Evolutionary conservation across 2,329 filamentous ascomycete genomes (phyloP).

Genomic region (Cordyceps tenuipes): DNA sequence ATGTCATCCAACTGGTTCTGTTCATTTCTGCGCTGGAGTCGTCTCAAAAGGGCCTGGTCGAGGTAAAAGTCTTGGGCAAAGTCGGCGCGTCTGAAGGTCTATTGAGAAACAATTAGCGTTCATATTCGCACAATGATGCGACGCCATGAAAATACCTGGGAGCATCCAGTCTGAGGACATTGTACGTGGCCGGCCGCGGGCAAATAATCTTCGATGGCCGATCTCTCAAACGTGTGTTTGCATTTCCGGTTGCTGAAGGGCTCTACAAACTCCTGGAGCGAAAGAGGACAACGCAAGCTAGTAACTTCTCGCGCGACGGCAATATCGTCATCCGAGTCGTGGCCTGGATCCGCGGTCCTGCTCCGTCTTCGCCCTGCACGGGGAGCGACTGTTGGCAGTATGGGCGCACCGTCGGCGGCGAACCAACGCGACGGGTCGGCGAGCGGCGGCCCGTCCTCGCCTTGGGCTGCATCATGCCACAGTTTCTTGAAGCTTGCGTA

Average conservation of each 20-base stretch:
- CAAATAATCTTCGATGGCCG: slow-evolving; percentile 50
- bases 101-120: not conserved
- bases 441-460: slow-evolving; percentile 40
- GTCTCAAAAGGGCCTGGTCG: slow-evolving; percentile 48
- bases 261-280: slow-evolving; percentile 53
- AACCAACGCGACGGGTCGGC: slow-evolving; percentile 50
- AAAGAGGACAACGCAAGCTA: slow-evolving; percentile 62
- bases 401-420: slow-evolving; percentile 34
- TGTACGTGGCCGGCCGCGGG: slow-evolving; percentile 34
- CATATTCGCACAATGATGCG: not conserved
- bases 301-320: slow-evolving; percentile 55
- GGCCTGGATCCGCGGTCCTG: slow-evolving; percentile 22
- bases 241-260: slow-evolving; percentile 61
- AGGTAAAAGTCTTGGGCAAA: slow-evolving; percentile 43
- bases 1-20: slow-evolving; percentile 29
- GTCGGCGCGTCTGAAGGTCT: slow-evolving; percentile 37
- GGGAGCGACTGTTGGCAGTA: slow-evolving; percentile 21
- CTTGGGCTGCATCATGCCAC: slow-evolving; percentile 46
- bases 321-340: slow-evolving; percentile 59
- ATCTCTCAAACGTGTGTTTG: slow-evolving; percentile 64
- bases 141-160: slow-evolving; percentile 33
- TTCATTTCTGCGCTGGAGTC: slow-evolving; percentile 45
- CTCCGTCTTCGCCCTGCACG: slow-evolving; percentile 3
- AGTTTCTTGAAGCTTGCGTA: slow-evolving; percentile 51
- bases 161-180: slow-evolving; percentile 61